These are phyloP conservation scores for Trichophyton schoenleinii DNA, from an alignment of 2,329 filamentous ascomycete genomes.

Conservation along the genomic window DNA sequence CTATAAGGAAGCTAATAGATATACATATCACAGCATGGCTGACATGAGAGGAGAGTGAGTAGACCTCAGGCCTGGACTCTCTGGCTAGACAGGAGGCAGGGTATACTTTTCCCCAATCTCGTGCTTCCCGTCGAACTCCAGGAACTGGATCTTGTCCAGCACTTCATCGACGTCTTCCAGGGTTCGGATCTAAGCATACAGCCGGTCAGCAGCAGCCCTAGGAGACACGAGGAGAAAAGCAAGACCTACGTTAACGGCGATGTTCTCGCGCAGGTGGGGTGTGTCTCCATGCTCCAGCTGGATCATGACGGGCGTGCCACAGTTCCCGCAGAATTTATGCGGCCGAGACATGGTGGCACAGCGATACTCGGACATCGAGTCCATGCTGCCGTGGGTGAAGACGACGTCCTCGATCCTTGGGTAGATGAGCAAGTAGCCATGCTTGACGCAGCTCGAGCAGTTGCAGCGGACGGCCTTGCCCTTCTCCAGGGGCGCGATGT, in stretches of 20 bases:
- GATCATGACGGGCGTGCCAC: conserved; percentile 4
- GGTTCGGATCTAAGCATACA: conserved; percentile 3
- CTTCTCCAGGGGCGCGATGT: conserved; percentile 13
- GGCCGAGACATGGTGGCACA: neutral
- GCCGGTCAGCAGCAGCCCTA: neutral
- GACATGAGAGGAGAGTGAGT: neutral
- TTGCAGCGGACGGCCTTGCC: conserved; percentile 15
- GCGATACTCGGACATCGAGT: conserved; percentile 2
- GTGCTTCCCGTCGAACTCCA: conserved; percentile 2
- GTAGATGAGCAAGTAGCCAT: conserved; percentile 24
- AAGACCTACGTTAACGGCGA: conserved; percentile 6
- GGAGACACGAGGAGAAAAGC: neutral
- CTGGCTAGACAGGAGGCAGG: neutral
- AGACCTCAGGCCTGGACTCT: too few relatives aligned
- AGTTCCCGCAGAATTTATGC: conserved; percentile 5
- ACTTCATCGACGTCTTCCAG: conserved; percentile 6
- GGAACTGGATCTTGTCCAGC: conserved; percentile 3
- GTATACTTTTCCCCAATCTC: neutral
- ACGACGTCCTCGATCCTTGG: conserved; percentile 12
- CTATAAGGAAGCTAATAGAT: neutral
- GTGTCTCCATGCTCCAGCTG: conserved; percentile 1
- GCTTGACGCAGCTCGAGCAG: conserved; percentile 17
- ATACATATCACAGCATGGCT: neutral
- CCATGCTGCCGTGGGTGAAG: conserved; percentile 4
- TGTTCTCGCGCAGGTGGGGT: neutral